These are phyloP conservation scores for Ramaria sp. DNA, from an alignment of 768 basidiomycete species.

Conservation along the genomic window DNA sequence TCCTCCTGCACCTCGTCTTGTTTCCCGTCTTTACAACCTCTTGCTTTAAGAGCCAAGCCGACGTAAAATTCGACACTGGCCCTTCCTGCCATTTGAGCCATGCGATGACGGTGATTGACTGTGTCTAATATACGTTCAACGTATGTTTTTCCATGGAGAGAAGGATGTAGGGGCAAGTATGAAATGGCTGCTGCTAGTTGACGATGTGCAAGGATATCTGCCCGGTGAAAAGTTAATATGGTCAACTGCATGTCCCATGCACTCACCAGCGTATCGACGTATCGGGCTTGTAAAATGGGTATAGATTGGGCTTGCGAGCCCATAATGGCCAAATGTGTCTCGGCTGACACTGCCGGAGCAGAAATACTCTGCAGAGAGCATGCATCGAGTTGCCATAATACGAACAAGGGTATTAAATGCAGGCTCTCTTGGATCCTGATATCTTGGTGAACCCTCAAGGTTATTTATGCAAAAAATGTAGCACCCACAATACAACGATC, in stretches of 20 bases:
- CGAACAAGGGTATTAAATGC: conserved; percentile 96
- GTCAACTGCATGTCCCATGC: not conserved
- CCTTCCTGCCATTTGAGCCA: conserved; percentile 96
- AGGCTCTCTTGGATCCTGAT: conserved; percentile 69
- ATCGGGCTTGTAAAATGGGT: conserved; percentile 99
- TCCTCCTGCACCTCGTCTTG: conserved; percentile 52
- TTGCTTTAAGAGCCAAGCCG: conserved; percentile 76
- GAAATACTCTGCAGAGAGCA: conserved; percentile 98
- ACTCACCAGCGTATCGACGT: conserved; percentile 80
- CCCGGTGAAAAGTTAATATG: not conserved
- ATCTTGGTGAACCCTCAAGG: conserved; percentile 4
- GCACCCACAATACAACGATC: conserved; percentile 73
- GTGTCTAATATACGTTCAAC: conserved; percentile 80
- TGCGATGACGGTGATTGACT: conserved; percentile 85
- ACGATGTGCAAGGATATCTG: conserved; percentile 89
- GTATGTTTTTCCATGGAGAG: conserved; percentile 77
- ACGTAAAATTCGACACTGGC: conserved; percentile 98
- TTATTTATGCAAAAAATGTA: not conserved
- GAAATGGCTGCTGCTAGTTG: conserved; percentile 87
- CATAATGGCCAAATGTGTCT: conserved; percentile 94
- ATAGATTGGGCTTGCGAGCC: conserved; percentile 93
- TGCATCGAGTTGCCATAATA: conserved; percentile 98
- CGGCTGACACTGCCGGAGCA: conserved; percentile 87
- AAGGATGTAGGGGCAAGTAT: conserved; percentile 71
- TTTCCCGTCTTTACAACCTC: conserved; percentile 29